A percentile compares a stretch with the other conserved stretches of the same genome.
Evolutionary conservation across 371 early-diverging fungal species (phyloP).

Genomic region (Mortierella sp.): DNA sequence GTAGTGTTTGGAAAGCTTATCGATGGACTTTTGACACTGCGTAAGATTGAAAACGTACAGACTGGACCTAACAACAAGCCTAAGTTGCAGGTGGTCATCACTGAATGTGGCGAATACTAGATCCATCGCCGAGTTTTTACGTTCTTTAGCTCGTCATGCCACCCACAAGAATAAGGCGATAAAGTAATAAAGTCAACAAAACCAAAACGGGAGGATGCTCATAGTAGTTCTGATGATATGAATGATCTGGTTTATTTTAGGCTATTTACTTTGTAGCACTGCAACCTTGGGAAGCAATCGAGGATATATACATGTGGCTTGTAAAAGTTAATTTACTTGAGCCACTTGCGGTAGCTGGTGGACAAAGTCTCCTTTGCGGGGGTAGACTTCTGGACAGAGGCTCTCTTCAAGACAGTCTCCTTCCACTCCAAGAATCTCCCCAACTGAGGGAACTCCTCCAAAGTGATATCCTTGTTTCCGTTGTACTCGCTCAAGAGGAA

Average conservation of each 20-base stretch:
- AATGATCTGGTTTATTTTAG: no score
- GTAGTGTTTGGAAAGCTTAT: slow-evolving; percentile 91
- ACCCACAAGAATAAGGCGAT: not conserved
- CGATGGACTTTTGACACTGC: slow-evolving; percentile 89
- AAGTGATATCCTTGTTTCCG: slow-evolving; percentile 29
- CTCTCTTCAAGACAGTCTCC: slow-evolving; percentile 29
- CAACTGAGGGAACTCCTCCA: slow-evolving; percentile 30
- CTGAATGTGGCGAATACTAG: slow-evolving; percentile 67
- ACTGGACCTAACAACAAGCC: slow-evolving; percentile 93
- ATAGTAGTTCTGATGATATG: not conserved
- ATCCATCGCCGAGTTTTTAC: not conserved
- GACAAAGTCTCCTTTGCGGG: slow-evolving; percentile 21
- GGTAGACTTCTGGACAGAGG: slow-evolving; percentile 27
- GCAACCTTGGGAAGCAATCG: no score
- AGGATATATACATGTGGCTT: not conserved
- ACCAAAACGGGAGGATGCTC: not conserved
- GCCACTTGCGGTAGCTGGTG: slow-evolving; percentile 33
- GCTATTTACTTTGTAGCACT: no score
- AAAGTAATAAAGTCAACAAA: not conserved
- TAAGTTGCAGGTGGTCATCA: slow-evolving; percentile 89
- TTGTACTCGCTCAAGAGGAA: slow-evolving; percentile 35
- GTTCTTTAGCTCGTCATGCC: not conserved
- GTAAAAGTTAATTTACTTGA: slow-evolving; percentile 21
- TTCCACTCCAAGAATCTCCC: slow-evolving; percentile 42
- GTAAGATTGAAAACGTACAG: slow-evolving; percentile 93